A percentile compares a stretch with the other conserved stretches of the same genome.
phyloP scores from a whole-genome alignment of 2,329 filamentous ascomycete genomes.

The Claviceps humidiphila region DNA sequence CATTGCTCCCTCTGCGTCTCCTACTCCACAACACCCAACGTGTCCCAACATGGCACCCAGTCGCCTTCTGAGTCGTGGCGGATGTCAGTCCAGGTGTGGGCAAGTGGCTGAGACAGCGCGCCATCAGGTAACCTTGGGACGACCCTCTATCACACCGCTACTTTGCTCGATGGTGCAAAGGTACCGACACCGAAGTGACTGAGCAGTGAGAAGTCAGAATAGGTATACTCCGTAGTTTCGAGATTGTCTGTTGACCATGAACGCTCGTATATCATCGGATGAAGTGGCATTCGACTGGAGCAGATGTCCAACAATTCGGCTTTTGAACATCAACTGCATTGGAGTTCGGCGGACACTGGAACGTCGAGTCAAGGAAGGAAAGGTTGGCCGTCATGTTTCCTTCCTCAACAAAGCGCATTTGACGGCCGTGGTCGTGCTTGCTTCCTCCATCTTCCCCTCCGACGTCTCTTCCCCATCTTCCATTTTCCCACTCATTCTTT shows the following conservation, averaged over 20 bases:
- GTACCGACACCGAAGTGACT: background rate
- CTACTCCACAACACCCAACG: background rate
- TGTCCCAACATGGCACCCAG: background rate
- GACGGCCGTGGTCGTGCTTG: background rate
- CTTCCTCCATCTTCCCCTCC: background rate
- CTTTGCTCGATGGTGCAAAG: background rate
- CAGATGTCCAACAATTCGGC: too few species aligned
- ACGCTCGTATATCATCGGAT: background rate
- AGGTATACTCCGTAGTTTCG: background rate
- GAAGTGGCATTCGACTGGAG: too few species aligned
- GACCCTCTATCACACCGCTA: constrained; percentile 4
- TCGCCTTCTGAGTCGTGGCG: background rate
- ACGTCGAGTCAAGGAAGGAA: background rate
- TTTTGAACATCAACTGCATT: too few species aligned
- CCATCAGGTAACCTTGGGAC: background rate
- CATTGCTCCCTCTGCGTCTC: background rate
- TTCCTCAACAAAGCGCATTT: background rate
- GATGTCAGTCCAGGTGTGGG: background rate
- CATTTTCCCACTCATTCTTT: too few species aligned
- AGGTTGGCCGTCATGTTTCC: background rate
- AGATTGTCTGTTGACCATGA: background rate
- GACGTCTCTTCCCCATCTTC: too few species aligned
- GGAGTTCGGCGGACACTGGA: background rate
- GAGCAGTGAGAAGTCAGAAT: too few species aligned
- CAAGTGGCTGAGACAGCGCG: constrained; percentile 6